These are phyloP conservation scores for Fusarium nodosum DNA, from an alignment of 2,329 filamentous ascomycete genomes.

Conservation along the genomic window DNA sequence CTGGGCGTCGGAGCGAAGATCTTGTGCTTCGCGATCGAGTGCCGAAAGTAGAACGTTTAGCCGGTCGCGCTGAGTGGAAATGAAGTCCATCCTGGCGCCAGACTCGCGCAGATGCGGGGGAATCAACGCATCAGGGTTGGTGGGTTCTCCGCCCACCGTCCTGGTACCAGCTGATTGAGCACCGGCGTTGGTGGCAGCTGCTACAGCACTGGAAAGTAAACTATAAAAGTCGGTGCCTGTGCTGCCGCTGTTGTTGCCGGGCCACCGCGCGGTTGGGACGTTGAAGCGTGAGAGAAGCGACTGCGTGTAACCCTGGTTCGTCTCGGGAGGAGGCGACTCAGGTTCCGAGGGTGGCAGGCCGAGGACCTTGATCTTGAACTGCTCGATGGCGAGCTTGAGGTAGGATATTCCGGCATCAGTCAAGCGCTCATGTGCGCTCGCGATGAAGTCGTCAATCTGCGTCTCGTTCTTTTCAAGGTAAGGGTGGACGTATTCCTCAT, in stretches of 20 bases:
- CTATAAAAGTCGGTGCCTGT: constrained; percentile 78
- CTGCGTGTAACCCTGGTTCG: constrained; percentile 77
- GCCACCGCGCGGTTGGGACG: constrained; percentile 77
- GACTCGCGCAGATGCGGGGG: constrained; percentile 75
- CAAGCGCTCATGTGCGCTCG: constrained; percentile 81
- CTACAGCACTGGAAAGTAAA: constrained; percentile 80
- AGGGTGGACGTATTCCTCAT: constrained; percentile 87
- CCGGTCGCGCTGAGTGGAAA: constrained; percentile 82
- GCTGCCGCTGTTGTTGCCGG: constrained; percentile 57
- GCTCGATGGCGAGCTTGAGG: constrained; percentile 77
- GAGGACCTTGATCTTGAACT: constrained; percentile 81
- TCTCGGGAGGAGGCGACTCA: constrained; percentile 57
- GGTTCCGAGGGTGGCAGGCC: constrained; percentile 73
- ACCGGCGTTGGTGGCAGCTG: constrained; percentile 67
- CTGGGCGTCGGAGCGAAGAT: constrained; percentile 60
- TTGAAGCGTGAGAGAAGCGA: constrained; percentile 87
- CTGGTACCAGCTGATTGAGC: constrained; percentile 53
- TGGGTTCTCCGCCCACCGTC: constrained; percentile 40
- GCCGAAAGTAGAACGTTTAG: constrained; percentile 81
- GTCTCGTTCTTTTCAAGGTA: constrained; percentile 89
- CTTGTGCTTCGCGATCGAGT: constrained; percentile 82
- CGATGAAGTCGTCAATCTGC: constrained; percentile 92
- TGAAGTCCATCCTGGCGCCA: constrained; percentile 78
- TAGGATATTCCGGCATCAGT: constrained; percentile 83
- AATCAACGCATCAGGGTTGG: constrained; percentile 72